Evolutionary conservation across 306 rosid species (phyloP), one percentile per base, ranked within the genome.

Genomic region (Casuarina cunninghamiana): DNA sequence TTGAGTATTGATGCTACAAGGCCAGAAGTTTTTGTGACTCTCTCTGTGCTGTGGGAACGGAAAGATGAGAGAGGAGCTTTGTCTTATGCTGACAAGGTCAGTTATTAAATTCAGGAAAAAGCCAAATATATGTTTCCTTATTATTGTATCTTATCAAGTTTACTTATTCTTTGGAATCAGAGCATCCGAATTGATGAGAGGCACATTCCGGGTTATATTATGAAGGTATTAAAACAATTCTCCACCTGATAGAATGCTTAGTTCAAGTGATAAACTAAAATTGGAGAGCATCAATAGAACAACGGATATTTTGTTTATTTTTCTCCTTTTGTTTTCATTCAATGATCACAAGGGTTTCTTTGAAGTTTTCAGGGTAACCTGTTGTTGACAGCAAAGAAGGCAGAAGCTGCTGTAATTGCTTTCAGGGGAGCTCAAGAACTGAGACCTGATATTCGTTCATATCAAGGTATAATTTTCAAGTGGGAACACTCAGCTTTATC

Each of bases 361-460:
- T 61, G 62, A 72, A 54, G 50, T 55, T 69, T 83, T 77, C 86
- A 96, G 99, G 99, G 99, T 72, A 88, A 90, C 86, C 81, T 93
- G 61, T 77, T 93, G 75, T 84, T 96, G 83, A 74, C 96, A 51
- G 83, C 87, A 88, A 96, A 96, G 87, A 91, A 89, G 53, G 86
- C 97, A 71, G 99, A 96, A 70, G 86, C 90, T 77, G 99, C 99
- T 53, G 97, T 81, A 75, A 78, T 83, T 80, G 94, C 99, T 74
- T 96, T 96, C 88, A 87, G 99, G 86, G 90, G 85, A 84, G 98
- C 96, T 82, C 99, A 93, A 86, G 98, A 96, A 77, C 84, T 96
- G 88, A 96, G 99, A 84, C 94, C 97, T 78, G 99, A 96, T 77
- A 96, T 96, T 79, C 99, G 99, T 71, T 89, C 99, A 71, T 93